These are phyloP conservation scores for Teunomyces cretensis DNA, from an alignment of 805 yeast species.

Conservation along the genomic window DNA sequence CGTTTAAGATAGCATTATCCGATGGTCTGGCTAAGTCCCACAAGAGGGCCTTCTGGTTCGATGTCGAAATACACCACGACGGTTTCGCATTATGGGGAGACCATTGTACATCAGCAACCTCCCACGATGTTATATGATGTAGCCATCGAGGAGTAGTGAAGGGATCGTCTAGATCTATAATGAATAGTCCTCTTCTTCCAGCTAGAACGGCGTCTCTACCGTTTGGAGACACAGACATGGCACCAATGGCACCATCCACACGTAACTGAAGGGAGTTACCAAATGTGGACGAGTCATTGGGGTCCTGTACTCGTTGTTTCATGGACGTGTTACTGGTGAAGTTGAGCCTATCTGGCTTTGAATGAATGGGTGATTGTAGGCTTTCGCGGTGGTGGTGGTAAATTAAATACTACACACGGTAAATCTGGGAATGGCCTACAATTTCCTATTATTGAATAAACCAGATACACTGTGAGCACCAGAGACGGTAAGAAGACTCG, in stretches of 20 bases:
- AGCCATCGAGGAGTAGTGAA: constrained; percentile 93
- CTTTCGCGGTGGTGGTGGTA: neutral
- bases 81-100: constrained; percentile 86
- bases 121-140: constrained; percentile 93
- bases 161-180: constrained; percentile 94
- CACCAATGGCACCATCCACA: constrained; percentile 89
- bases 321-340: neutral
- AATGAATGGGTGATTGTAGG: no score
- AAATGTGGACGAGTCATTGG: constrained; percentile 56
- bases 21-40: constrained; percentile 85
- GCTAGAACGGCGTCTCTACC: constrained; percentile 95
- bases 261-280: constrained; percentile 79
- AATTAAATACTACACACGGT: neutral
- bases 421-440: neutral
- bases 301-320: constrained; percentile 14
- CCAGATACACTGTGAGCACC: no score
- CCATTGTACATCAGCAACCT: constrained; percentile 99
- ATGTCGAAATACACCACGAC: constrained; percentile 88
- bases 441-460: no score
- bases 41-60: constrained; percentile 91
- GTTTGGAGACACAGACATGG: constrained; percentile 84
- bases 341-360: no score
- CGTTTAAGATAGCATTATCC: constrained; percentile 75
- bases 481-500: no score
- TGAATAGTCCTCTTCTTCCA: constrained; percentile 74